Conservation (phyloP, 2,329 filamentous ascomycete species). For the Fusarium papillatum region DNA sequence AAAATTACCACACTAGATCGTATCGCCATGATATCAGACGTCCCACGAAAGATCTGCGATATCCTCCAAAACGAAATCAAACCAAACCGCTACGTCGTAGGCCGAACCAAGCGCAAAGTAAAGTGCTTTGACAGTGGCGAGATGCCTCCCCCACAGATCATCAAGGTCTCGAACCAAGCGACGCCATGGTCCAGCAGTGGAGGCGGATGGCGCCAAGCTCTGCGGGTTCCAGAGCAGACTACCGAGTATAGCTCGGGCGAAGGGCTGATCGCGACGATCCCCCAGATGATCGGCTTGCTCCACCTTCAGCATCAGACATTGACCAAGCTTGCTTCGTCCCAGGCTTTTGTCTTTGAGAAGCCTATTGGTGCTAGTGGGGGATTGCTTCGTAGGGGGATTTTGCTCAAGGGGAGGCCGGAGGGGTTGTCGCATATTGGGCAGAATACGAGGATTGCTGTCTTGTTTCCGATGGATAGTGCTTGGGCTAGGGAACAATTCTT, state of each 20-base stretch:
- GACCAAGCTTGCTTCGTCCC: background rate
- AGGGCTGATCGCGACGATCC: slow-evolving; percentile 12
- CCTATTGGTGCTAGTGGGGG: background rate
- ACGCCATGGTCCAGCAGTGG: background rate
- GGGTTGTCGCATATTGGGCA: slow-evolving; percentile 6
- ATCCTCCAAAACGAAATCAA: slow-evolving; percentile 8
- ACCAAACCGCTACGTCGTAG: slow-evolving; percentile 7
- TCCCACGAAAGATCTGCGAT: background rate
- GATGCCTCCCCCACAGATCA: background rate
- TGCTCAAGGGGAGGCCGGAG: background rate
- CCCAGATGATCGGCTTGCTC: slow-evolving; percentile 15
- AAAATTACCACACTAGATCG: background rate
- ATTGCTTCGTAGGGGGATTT: background rate
- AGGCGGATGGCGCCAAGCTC: slow-evolving; percentile 9
- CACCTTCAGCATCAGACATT: slow-evolving; percentile 8
- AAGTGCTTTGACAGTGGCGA: slow-evolving; percentile 12
- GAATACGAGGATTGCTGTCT: slow-evolving; percentile 10
- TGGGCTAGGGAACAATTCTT: slow-evolving; percentile 15
- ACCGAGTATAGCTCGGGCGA: slow-evolving; percentile 9
- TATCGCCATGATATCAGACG: slow-evolving; percentile 4
- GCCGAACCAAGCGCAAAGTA: background rate
- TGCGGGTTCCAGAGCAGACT: background rate
- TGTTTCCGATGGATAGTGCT: slow-evolving; percentile 10
- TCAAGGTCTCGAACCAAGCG: background rate
- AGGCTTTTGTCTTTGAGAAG: background rate